phyloP scores from a whole-genome alignment of 1,284 basidiomycete genomes.

The Trichosporon sp. region DNA sequence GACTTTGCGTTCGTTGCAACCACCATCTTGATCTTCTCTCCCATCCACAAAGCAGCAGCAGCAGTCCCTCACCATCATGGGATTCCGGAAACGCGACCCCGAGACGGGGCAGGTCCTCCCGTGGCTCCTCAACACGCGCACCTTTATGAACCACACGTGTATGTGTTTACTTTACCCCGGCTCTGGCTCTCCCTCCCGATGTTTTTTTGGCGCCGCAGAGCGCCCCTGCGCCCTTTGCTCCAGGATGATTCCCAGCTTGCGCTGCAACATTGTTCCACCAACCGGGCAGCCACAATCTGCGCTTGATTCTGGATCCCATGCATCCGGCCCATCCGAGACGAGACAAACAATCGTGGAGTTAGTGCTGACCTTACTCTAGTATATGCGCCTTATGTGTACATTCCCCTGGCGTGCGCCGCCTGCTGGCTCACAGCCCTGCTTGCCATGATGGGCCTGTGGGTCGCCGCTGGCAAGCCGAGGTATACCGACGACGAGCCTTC shows the following conservation, averaged over 20 bases:
- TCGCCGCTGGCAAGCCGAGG: conserved; percentile 39
- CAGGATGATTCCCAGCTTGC: neutral
- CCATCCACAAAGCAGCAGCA: neutral
- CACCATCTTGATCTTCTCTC: neutral
- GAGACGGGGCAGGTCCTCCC: conserved; percentile 2
- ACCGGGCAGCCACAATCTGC: neutral
- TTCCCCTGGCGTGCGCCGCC: conserved; percentile 35
- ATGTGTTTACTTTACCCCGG: conserved; percentile 21
- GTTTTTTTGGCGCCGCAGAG: neutral
- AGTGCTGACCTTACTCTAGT: conserved; percentile 24
- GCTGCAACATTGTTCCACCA: neutral
- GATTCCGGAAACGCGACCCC: neutral
- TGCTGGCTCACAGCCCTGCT: conserved; percentile 43
- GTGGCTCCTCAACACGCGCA: conserved; percentile 33
- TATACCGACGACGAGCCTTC: conserved; percentile 44
- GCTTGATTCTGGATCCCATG: neutral
- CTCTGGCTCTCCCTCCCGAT: too few relatives aligned
- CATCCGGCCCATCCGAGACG: neutral
- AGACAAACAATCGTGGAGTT: neutral
- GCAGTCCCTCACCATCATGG: neutral
- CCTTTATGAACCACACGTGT: conserved; percentile 38
- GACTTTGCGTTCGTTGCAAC: neutral
- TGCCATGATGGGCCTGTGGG: conserved; percentile 47
- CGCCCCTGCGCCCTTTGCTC: neutral
- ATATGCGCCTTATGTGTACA: conserved; percentile 46